Evolutionary conservation across 1,284 basidiomycete species (phyloP).

Genomic region (Cutaneotrichosporon daszewskae): DNA sequence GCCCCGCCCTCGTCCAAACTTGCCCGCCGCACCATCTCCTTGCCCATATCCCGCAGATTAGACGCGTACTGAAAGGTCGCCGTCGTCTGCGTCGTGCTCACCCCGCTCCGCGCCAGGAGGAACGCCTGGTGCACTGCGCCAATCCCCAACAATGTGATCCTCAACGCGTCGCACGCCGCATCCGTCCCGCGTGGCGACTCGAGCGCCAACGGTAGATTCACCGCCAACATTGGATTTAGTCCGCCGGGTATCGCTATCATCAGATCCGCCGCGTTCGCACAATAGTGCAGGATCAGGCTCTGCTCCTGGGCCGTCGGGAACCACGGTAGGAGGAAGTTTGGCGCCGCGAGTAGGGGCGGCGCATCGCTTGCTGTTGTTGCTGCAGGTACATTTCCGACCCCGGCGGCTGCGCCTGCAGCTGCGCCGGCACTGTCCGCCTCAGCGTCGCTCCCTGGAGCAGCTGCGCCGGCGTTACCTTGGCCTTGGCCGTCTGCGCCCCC

Average conservation of each 20-base stretch:
- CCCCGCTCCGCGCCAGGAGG: constrained; percentile 40
- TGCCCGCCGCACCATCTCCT: constrained; percentile 35
- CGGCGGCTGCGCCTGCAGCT: constrained; percentile 23
- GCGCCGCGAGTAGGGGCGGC: constrained; percentile 5
- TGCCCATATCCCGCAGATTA: constrained; percentile 35
- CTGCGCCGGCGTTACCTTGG: too few relatives aligned
- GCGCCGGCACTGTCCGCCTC: constrained; percentile 19
- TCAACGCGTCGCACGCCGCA: constrained; percentile 45
- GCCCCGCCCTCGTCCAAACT: constrained; percentile 14
- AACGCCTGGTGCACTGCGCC: constrained; percentile 49
- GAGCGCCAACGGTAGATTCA: constrained; percentile 48
- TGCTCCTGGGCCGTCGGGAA: constrained; percentile 46
- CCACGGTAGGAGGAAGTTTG: constrained; percentile 37
- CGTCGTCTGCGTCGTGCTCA: constrained; percentile 32
- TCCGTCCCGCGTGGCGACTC: constrained; percentile 42
- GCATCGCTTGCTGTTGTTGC: not conserved
- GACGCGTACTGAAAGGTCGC: constrained; percentile 38
- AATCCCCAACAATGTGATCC: constrained; percentile 47
- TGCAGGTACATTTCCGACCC: too few relatives aligned
- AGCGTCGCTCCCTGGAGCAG: too few relatives aligned
- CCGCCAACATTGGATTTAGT: constrained; percentile 49
- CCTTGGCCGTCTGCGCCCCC: too few relatives aligned
- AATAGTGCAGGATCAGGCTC: constrained; percentile 44
- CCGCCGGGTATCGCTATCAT: constrained; percentile 50
- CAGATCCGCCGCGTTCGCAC: constrained; percentile 45